Base-by-base conservation (phyloP, 2,329 filamentous ascomycete species). In the Zymoseptoria ardabiliae region DNA sequence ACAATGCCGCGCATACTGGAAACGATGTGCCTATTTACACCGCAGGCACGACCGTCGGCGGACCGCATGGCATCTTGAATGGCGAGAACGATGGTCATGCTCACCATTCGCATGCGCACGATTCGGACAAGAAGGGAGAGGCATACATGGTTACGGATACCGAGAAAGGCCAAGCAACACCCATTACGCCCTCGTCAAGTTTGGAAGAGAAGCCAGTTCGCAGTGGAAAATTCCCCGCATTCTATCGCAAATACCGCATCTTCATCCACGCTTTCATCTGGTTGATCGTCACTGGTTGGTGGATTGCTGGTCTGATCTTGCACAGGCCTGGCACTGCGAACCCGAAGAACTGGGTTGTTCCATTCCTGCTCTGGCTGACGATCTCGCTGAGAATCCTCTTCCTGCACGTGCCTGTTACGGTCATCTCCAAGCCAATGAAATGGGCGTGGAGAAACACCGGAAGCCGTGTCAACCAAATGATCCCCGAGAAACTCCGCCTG, bases 281-380 rank as follows among this genome's bases (percentile, higher is more conserved):
- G 58, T 53, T 64, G 8, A 53, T 68, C 23, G 59, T 71, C 7
- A 69, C 65, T 11, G 81, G 81, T 68, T 91, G 89, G 89, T 92
- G 88, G 88, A 87, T 92, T 64, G 85, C 87, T 6, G 84, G 86
- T 57, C 77, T 93, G 53, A 79, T 91, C 60, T 78, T 90, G 56
- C 90, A 93, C 72, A 84, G 84, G 60, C 66, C 87, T 60, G 85
- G 91, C 67, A 53, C 51, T 28, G 51, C 51, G 28, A 23, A 28
- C 4, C 51, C 51, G 8, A 80, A 82, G 74, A 90, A 90, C 69
- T 96, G 91, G 91, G 75, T 95, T 58, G 83, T 92, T 54, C 91
- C 91, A 0, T 94, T 95, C 75, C 79, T 96, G 55, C 71, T 96
- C 53, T 96, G 87, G 79, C 82, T 96, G 52, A 81, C 79, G 65